These are phyloP conservation scores for Tulasnella sp. DNA, from an alignment of 768 basidiomycete genomes.

Conservation along the genomic window DNA sequence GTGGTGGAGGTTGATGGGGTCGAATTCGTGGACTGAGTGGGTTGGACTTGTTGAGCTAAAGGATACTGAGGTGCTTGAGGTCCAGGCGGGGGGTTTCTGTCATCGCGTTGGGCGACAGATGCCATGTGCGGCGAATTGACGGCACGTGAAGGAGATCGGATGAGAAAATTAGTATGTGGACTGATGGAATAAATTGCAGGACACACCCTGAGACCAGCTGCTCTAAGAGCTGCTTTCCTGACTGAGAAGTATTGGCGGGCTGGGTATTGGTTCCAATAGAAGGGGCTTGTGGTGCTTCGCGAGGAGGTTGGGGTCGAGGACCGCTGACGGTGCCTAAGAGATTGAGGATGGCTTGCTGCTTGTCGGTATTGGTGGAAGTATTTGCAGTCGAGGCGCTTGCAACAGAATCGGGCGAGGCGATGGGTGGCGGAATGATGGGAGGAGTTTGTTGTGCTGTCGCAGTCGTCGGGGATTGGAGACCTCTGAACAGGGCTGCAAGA, in stretches of 20 bases:
- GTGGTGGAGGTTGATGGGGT: neutral
- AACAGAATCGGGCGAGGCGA: constrained; percentile 1
- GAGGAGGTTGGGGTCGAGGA: constrained; percentile 27
- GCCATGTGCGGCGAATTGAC: constrained; percentile 27
- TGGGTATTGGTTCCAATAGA: constrained; percentile 49
- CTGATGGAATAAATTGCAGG: constrained; percentile 12
- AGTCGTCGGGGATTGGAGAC: neutral
- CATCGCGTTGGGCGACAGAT: constrained; percentile 28
- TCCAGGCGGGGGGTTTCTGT: constrained; percentile 23
- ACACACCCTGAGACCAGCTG: constrained; percentile 76
- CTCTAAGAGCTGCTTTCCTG: constrained; percentile 68
- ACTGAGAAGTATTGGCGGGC: constrained; percentile 51
- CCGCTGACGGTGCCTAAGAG: constrained; percentile 48
- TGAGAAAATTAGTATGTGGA: neutral
- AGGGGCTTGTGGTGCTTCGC: constrained; percentile 28
- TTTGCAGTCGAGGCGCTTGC: constrained; percentile 5
- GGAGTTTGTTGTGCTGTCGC: constrained; percentile 2
- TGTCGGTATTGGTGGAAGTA: constrained; percentile 40
- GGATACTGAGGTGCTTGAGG: constrained; percentile 30
- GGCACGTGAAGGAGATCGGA: constrained; percentile 20
- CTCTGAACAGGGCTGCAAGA: constrained; percentile 10
- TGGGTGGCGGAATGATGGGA: neutral
- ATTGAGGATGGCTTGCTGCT: constrained; percentile 68
- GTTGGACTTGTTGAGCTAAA: constrained; percentile 2
- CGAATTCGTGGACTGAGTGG: neutral